Conservation (phyloP, 2,329 filamentous ascomycete genomes). For the Mycosphaerella arachidis region DNA sequence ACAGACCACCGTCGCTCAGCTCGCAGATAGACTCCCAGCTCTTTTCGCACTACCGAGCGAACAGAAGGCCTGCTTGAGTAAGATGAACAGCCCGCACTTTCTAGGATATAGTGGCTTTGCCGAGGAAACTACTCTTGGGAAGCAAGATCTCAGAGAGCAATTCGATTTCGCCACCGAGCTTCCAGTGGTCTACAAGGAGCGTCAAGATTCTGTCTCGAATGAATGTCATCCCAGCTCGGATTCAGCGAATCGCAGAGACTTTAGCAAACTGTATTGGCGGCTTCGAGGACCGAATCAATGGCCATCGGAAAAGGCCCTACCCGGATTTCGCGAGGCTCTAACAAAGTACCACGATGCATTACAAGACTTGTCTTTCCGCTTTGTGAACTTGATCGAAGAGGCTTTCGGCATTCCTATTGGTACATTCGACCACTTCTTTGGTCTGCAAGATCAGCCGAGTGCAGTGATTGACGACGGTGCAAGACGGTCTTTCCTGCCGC, state of each 20-base stretch:
- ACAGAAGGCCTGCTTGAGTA: constrained; percentile 41
- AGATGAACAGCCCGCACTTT: constrained; percentile 56
- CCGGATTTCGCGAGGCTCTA: constrained; percentile 32
- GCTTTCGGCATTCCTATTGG: constrained; percentile 49
- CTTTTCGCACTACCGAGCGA: constrained; percentile 42
- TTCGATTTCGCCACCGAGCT: constrained; percentile 58
- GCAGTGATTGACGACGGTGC: background rate
- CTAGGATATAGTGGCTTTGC: constrained; percentile 56
- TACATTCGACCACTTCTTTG: constrained; percentile 49
- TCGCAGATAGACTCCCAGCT: constrained; percentile 40
- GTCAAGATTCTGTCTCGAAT: background rate
- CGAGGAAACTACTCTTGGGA: constrained; percentile 53
- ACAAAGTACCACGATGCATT: constrained; percentile 49
- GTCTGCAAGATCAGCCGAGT: constrained; percentile 16
- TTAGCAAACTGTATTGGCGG: constrained; percentile 38
- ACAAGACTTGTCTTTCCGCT: constrained; percentile 48
- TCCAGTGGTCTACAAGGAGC: constrained; percentile 31
- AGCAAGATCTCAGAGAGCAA: constrained; percentile 53
- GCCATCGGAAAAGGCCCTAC: constrained; percentile 29
- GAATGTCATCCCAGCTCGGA: background rate
- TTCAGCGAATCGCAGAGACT: constrained; percentile 49
- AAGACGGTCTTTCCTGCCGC: constrained; percentile 22
- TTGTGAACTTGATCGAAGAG: constrained; percentile 54
- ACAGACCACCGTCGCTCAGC: constrained; percentile 30
- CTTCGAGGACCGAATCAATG: constrained; percentile 38